Conservation (phyloP, 2,329 filamentous ascomycete species). For the Aspergillus ruber region DNA sequence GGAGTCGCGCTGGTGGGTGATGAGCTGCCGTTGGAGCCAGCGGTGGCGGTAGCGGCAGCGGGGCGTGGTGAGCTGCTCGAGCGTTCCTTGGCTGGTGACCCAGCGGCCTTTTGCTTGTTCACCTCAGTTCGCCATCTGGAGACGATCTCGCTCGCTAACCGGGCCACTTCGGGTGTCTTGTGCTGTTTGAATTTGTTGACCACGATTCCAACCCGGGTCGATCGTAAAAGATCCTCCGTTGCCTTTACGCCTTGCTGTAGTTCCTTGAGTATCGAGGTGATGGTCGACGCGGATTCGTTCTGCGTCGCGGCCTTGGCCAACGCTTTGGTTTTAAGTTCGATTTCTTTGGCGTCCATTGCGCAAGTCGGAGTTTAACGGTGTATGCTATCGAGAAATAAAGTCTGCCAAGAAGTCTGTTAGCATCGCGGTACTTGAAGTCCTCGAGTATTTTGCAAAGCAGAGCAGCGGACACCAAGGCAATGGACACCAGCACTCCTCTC, state of each 20-base stretch:
- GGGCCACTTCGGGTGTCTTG: constrained; percentile 66
- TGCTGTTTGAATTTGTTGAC: constrained; percentile 81
- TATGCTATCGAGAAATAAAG: neutral
- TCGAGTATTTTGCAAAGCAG: neutral
- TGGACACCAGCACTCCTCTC: neutral
- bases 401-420: neutral
- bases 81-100: constrained; percentile 31
- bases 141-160: constrained; percentile 74
- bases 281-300: constrained; percentile 65
- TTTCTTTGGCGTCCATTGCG: constrained; percentile 72
- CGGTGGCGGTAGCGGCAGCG: constrained; percentile 45
- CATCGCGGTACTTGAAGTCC: neutral
- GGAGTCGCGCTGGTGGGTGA: constrained; percentile 47
- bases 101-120: constrained; percentile 42
- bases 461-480: neutral
- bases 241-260: constrained; percentile 75
- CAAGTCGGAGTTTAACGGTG: neutral
- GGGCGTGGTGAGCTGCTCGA: constrained; percentile 38
- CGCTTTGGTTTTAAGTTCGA: constrained; percentile 68
- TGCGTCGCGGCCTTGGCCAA: constrained; percentile 71
- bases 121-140: constrained; percentile 53
- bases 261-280: constrained; percentile 68
- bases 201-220: constrained; percentile 83
- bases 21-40: constrained; percentile 45
- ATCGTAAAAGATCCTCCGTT: constrained; percentile 82